phyloP scores from a whole-genome alignment of 2,329 filamentous ascomycete species.

The Penicillium nordicum region DNA sequence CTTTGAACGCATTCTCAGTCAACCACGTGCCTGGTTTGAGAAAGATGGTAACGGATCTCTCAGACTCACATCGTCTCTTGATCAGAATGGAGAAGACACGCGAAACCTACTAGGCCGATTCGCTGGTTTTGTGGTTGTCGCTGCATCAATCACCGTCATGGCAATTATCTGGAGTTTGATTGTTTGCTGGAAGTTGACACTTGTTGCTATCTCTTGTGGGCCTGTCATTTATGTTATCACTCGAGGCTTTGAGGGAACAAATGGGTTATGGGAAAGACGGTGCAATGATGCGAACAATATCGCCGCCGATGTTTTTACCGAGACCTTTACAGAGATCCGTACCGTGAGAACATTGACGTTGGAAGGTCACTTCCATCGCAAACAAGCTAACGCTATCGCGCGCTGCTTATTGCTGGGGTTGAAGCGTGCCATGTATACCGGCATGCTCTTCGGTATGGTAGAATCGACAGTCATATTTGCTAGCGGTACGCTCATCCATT shows the following conservation, averaged over 20 bases:
- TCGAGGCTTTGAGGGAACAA: conserved; percentile 62
- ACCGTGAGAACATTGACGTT: conserved; percentile 73
- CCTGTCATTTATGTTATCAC: conserved; percentile 67
- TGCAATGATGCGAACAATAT: conserved; percentile 62
- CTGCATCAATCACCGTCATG: conserved; percentile 63
- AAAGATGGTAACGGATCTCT: conserved; percentile 61
- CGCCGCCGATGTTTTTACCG: conserved; percentile 63
- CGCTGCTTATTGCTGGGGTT: conserved; percentile 60
- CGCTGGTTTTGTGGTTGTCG: conserved; percentile 65
- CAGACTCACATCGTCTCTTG: conserved; percentile 67
- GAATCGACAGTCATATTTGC: conserved; percentile 70
- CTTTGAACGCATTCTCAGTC: conserved; percentile 66
- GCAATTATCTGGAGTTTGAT: conserved; percentile 70
- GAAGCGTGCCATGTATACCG: conserved; percentile 63
- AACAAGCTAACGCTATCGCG: conserved; percentile 55
- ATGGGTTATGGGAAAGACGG: conserved; percentile 67
- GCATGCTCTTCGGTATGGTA: conserved; percentile 72
- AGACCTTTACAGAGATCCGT: conserved; percentile 74
- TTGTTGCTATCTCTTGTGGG: conserved; percentile 67
- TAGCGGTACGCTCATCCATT: conserved; percentile 43
- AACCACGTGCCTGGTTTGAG: conserved; percentile 78
- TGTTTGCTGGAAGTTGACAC: conserved; percentile 74
- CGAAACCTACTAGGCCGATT: conserved; percentile 77
- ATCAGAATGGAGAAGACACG: conserved; percentile 83
- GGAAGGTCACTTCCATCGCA: conserved; percentile 66